phyloP scores from a whole-genome alignment of 257 asterid species.

The Plantago elongata region DNA sequence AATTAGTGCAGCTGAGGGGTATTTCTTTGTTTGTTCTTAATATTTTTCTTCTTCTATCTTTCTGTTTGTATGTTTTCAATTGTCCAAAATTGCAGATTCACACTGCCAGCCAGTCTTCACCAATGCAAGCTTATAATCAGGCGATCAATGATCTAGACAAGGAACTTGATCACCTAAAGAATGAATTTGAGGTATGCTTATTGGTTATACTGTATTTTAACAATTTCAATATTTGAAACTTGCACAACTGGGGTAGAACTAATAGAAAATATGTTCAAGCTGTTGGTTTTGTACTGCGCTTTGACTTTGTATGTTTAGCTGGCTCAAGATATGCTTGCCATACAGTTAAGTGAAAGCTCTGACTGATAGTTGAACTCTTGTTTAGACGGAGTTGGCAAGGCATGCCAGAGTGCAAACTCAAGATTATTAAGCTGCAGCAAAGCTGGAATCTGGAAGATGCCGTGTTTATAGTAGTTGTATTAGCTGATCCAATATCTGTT shows the following conservation, averaged over 20 bases:
- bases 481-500: too few species aligned
- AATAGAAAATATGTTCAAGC: not conserved
- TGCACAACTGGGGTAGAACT: not conserved
- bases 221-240: not conserved
- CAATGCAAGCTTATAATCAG: conserved; percentile 98
- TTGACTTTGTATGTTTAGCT: not conserved
- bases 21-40: not conserved
- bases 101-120: conserved; percentile 92
- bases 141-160: conserved; percentile 93
- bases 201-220: not conserved
- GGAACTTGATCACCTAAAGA: conserved; percentile 87
- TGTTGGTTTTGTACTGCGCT: not conserved
- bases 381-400: conserved; percentile 42
- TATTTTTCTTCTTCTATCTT: not conserved
- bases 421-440: conserved; percentile 24
- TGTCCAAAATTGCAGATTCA: conserved; percentile 57
- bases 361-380: conserved; percentile 5
- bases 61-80: conserved; percentile 10
- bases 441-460: too few species aligned
- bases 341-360: conserved; percentile 1
- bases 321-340: not conserved
- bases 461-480: too few species aligned
- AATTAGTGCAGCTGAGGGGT: too few species aligned
- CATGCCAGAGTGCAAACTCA: conserved; percentile 24
- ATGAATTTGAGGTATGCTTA: conserved; percentile 59